A percentile compares a stretch with the other conserved stretches of the same genome.
These are phyloP conservation scores for Penicillium sp. DNA, from an alignment of 2,329 filamentous ascomycete genomes.

Conservation along the genomic window DNA sequence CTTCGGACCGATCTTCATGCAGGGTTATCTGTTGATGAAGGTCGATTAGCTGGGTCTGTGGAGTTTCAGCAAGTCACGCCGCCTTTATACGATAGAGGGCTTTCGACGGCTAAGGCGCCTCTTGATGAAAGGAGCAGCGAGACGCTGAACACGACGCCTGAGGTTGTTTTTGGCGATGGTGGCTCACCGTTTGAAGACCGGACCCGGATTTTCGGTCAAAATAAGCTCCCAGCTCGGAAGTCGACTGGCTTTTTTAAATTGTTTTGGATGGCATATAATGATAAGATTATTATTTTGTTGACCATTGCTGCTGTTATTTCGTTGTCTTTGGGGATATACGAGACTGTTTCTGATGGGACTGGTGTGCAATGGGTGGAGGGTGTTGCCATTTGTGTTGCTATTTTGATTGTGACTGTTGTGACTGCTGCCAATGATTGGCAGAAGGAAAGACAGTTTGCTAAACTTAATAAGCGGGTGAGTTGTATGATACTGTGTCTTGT, in stretches of 20 bases:
- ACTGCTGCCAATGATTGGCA: constrained; percentile 67
- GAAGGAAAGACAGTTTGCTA: constrained; percentile 65
- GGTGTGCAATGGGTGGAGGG: constrained; percentile 67
- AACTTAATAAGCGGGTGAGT: constrained; percentile 54
- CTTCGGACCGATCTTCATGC: constrained; percentile 69
- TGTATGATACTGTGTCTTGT: not conserved
- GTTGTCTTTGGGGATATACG: constrained; percentile 67
- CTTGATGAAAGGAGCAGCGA: not conserved
- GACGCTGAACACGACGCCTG: not conserved
- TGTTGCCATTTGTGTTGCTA: constrained; percentile 65
- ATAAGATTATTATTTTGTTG: constrained; percentile 70
- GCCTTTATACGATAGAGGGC: constrained; percentile 15
- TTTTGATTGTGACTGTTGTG: constrained; percentile 63
- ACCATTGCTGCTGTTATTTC: constrained; percentile 68
- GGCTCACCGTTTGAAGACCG: constrained; percentile 53
- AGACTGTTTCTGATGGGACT: constrained; percentile 55
- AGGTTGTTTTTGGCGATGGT: constrained; percentile 13
- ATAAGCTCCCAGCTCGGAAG: constrained; percentile 64
- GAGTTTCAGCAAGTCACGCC: constrained; percentile 69
- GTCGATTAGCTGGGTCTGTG: constrained; percentile 61
- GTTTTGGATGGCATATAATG: constrained; percentile 70
- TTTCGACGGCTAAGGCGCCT: constrained; percentile 11
- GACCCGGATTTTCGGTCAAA: constrained; percentile 60
- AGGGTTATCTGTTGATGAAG: constrained; percentile 77
- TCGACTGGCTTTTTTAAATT: constrained; percentile 59